phyloP scores from a whole-genome alignment of 1,284 basidiomycete species.

The Trichosporon sp. region DNA sequence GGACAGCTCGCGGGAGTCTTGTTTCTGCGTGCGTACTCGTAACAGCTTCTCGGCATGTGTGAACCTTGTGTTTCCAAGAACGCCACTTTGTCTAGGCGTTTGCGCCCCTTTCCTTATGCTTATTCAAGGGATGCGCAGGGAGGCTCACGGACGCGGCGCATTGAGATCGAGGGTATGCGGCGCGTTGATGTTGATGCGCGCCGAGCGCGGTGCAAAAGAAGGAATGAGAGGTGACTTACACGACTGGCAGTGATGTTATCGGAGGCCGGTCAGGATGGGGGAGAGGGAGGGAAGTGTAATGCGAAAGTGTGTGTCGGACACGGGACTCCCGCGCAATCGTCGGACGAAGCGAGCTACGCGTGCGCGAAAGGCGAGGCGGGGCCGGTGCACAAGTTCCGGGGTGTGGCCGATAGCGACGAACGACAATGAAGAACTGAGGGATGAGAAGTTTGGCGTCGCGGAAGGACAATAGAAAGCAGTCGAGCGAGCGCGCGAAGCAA shows the following conservation, averaged over 20 bases:
- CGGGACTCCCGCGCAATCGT: neutral
- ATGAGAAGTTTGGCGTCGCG: neutral
- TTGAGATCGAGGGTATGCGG: neutral
- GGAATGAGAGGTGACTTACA: neutral
- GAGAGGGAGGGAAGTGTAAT: neutral
- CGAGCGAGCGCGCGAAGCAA: neutral
- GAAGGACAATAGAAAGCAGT: neutral
- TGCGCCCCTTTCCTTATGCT: conserved; percentile 5
- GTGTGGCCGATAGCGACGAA: neutral
- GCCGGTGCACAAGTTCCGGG: neutral
- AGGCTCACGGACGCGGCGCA: conserved; percentile 1
- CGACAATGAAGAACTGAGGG: neutral
- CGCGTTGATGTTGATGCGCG: neutral
- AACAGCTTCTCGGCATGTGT: conserved; percentile 4
- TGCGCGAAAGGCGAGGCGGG: neutral
- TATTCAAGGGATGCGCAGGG: conserved; percentile 15
- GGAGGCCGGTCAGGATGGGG: neutral
- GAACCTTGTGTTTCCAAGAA: conserved; percentile 15
- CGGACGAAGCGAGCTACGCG: neutral
- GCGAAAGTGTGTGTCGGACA: neutral
- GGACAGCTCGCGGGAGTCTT: neutral
- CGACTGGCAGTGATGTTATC: conserved; percentile 4
- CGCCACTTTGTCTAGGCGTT: conserved; percentile 16
- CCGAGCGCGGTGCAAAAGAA: neutral
- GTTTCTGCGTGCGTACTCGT: neutral